These are phyloP conservation scores for Phytophthora fragariaefolia DNA, from an alignment of 352 stramenopile species.

Conservation along the genomic window DNA sequence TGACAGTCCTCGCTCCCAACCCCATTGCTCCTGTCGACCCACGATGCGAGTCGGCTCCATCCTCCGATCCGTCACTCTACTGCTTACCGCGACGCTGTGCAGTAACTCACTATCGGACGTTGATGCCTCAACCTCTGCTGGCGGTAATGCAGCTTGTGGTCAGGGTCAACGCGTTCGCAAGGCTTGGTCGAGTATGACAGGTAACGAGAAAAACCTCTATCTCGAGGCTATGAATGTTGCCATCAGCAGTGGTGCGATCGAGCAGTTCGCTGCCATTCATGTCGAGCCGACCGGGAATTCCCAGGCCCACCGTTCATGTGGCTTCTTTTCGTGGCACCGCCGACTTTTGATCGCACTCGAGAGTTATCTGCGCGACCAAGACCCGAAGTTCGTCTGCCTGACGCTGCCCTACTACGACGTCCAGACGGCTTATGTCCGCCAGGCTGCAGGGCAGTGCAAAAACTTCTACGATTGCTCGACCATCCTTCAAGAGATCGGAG, in stretches of 20 bases:
- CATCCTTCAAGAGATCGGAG: conserved; percentile 55
- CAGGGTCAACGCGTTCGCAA: conserved; percentile 43
- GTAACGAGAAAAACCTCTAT: conserved; percentile 51
- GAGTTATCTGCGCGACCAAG: conserved; percentile 54
- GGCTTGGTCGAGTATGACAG: conserved; percentile 43
- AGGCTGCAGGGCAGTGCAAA: conserved; percentile 41
- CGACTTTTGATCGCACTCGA: conserved; percentile 62
- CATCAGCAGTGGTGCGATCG: conserved; percentile 49
- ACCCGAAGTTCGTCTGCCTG: conserved; percentile 54
- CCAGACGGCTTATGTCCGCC: conserved; percentile 55
- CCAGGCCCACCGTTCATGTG: conserved; percentile 56
- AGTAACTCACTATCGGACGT: not conserved
- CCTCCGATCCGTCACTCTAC: conserved; percentile 15
- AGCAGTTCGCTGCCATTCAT: conserved; percentile 53
- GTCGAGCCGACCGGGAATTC: conserved; percentile 46
- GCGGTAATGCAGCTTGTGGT: conserved; percentile 47
- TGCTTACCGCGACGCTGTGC: conserved; percentile 11
- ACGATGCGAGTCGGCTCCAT: conserved; percentile 21
- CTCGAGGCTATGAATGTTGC: conserved; percentile 47
- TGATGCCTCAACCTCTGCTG: conserved; percentile 14
- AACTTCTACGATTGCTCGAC: conserved; percentile 60
- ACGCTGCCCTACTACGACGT: conserved; percentile 75
- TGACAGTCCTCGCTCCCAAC: conserved; percentile 9
- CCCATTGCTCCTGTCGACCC: not conserved
- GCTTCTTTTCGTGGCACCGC: conserved; percentile 68